These are phyloP conservation scores for Emmonsia crescens DNA, from an alignment of 2,329 filamentous ascomycete genomes.

Conservation along the genomic window DNA sequence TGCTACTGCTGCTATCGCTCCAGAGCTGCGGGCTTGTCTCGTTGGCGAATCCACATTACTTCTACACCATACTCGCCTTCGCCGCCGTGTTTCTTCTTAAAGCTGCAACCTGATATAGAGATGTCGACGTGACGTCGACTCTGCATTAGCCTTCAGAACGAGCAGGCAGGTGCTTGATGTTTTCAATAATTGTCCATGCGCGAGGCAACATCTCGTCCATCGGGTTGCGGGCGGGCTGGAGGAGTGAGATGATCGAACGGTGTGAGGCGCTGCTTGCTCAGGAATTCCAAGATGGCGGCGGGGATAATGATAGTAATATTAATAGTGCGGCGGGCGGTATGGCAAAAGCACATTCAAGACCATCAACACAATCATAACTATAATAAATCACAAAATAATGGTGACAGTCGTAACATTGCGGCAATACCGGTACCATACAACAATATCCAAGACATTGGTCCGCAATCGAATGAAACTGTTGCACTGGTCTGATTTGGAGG, in stretches of 20 bases:
- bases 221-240: constrained; percentile 23
- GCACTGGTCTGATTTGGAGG: constrained; percentile 10
- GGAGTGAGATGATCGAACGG: constrained; percentile 20
- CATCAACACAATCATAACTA: background rate
- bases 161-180: constrained; percentile 21
- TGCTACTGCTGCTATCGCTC: background rate
- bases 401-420: background rate
- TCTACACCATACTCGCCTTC: constrained; percentile 36
- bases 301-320: background rate
- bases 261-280: constrained; percentile 6
- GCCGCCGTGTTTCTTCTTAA: constrained; percentile 33
- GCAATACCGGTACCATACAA: background rate
- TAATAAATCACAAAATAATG: background rate
- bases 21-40: constrained; percentile 25
- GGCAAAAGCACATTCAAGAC: background rate
- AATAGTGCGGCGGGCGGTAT: background rate
- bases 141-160: constrained; percentile 16
- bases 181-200: constrained; percentile 19
- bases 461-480: constrained; percentile 6
- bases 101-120: constrained; percentile 27
- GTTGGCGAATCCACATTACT: constrained; percentile 33
- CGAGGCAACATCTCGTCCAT: constrained; percentile 23
- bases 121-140: constrained; percentile 26
- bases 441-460: background rate
- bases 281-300: background rate